Conservation (phyloP, 2,329 filamentous ascomycete species). For the Aspergillus sp. region DNA sequence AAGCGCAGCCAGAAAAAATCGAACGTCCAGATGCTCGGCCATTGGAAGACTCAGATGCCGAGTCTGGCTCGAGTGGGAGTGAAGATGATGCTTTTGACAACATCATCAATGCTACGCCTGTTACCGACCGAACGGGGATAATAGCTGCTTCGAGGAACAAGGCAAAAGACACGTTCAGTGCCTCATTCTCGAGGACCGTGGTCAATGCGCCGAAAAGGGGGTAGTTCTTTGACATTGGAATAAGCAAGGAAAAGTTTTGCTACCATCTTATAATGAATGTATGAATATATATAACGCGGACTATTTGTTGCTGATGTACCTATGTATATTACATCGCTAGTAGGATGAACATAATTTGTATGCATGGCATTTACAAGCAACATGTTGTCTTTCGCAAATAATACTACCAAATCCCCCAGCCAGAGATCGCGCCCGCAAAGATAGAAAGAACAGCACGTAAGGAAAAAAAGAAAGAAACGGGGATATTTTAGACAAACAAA, state of each 20-base stretch:
- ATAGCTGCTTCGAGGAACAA: constrained; percentile 59
- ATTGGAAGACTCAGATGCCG: constrained; percentile 62
- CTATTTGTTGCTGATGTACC: background rate
- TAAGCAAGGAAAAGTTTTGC: background rate
- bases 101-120: constrained; percentile 86
- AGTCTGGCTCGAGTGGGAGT: constrained; percentile 62
- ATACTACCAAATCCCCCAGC: background rate
- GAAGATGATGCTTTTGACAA: constrained; percentile 77
- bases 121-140: constrained; percentile 82
- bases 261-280: background rate
- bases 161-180: constrained; percentile 49
- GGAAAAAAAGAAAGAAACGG: background rate
- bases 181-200: constrained; percentile 50
- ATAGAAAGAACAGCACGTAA: background rate
- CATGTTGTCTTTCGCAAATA: background rate
- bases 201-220: constrained; percentile 51
- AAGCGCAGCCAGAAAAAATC: constrained; percentile 62
- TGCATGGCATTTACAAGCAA: background rate
- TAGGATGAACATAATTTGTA: background rate
- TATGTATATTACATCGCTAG: background rate
- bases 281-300: background rate
- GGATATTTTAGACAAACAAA: background rate
- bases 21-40: constrained; percentile 54
- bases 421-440: background rate
- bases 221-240: constrained; percentile 20